Base-by-base conservation (phyloP, 139 green algal genomes). In the Volvox africanus region DNA sequence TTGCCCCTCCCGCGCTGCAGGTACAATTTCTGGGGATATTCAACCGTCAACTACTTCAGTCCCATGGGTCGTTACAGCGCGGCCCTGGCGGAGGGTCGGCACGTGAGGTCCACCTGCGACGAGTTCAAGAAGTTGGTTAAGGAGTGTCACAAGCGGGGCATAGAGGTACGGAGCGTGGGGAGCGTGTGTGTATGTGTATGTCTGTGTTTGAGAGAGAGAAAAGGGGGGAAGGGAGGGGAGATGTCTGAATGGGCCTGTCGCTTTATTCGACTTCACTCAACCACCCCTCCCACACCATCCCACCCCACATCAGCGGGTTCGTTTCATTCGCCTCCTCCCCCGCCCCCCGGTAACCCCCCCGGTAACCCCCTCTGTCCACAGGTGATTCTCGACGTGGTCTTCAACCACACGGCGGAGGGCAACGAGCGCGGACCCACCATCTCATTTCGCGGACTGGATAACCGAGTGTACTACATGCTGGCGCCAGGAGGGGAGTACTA, bases 1-100 rank as follows among this genome's bases (percentile, higher is more conserved):
- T 19, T 19, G 17, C 19, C 65, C 65, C 65, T 73, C 65, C 5
- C 21, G 5, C 65, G 21, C 9, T 73, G 21, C 68, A 89, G 85
- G 85, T 98, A 94, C 94, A 99, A 99, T 94, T 99, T 98, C 92
- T 99, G 98, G 98, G 98, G 98, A 65, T 99, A 99, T 94, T 99
- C 97, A 68, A 99, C 98, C 24, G 94, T 99, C 30, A 97, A 94
- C 88, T 99, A 97, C 95, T 99, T 99, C 93, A 94, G 97, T 0
- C 98, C 98, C 82, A 99, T 99, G 98, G 93, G 95, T 80, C 88
- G 88, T 68, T 94, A 75, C 76, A 88, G 88, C n/a, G 93, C 89
- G 0, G 92, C 94, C 12, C 84, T 94, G 55, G 93, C 84, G 6
- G 69, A 89, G 2, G 96, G 96, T 65, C 80, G 67, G 0, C 61